Evolutionary conservation across 345 rosid genomes (phyloP).

Genomic region (Eucalyptus leucophloia): DNA sequence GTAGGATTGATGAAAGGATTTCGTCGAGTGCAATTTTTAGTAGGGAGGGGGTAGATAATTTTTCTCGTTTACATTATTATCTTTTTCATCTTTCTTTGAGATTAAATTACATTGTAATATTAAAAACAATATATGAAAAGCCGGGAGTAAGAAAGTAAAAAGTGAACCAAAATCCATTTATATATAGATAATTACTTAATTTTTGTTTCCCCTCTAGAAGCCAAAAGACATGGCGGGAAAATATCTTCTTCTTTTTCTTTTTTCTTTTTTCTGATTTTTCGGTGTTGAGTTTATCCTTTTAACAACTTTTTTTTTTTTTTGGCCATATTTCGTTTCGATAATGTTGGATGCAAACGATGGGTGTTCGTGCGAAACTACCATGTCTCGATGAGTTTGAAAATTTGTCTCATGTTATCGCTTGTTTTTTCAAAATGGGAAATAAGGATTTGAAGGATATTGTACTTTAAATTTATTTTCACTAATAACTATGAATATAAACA

Average conservation of each 20-base stretch:
- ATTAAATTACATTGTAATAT: neutral
- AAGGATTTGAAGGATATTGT: too few species aligned
- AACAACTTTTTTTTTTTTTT: neutral
- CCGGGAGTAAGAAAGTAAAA: neutral
- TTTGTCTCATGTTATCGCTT: neutral
- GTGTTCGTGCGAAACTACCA: too few species aligned
- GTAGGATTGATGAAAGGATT: neutral
- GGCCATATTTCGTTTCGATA: too few species aligned
- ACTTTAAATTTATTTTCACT: neutral
- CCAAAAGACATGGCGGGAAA: neutral
- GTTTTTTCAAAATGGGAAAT: too few species aligned
- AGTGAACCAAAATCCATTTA: neutral
- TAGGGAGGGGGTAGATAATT: neutral
- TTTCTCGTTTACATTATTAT: neutral
- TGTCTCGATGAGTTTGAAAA: neutral
- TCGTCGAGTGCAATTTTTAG: neutral
- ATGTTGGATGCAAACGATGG: too few species aligned
- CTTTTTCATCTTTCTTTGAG: neutral
- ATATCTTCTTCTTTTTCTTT: neutral
- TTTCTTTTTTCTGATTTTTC: fast-evolving
- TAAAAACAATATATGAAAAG: neutral
- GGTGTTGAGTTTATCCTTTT: neutral
- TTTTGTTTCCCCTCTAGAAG: neutral
- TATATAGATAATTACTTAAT: neutral
- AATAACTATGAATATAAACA: neutral